Evolutionary conservation across 2,329 filamentous ascomycete species (phyloP), one percentile per base, ranked within the genome.

Genomic region (Ceratocystis lukuohia): DNA sequence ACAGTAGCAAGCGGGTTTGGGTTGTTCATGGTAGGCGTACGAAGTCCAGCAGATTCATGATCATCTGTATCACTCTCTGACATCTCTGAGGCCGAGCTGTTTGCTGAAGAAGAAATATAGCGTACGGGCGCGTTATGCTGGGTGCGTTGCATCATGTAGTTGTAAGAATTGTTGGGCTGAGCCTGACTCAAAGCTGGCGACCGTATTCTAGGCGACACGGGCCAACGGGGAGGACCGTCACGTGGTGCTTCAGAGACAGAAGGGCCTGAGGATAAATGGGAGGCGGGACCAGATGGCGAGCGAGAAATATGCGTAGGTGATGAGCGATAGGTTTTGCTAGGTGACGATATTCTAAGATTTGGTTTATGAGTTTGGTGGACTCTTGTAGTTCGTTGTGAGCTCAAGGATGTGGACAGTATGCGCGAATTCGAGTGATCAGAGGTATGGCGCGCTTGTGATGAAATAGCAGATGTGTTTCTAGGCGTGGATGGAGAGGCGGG

Each of bases 1-100:
- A 97, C 93, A 0, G 94, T 96, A 76, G 96, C 93, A 67, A 96
- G 78, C 28, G 22, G 17, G 62, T 86, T 84, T 64, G 81, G 79
- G 68, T 81, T 83, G 70, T 86, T 81, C 37, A 69, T 67, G 44
- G 79, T 81, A 25, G 85, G 84, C 20, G 85, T 84, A 73, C 81
- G 78, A 76, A 83, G 78, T 62, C 84, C 84, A 22, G 82, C 76
- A 57, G 71, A 50, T 48, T 78, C 74, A 10, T 73, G 69, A 48
- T 84, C 83, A 70, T 84, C 83, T 66, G 75, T 75, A 69, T 85
- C 82, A 70, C 76, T 80, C 69, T 84, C 82, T 10, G 78, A 77
- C 65, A 74, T 76, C 72, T 70, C 63, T 22, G 62, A 59, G 12
- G 66, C 62, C 33, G 59, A 67, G 37, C 62, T 61, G 64, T 63